These are phyloP conservation scores for Musa schizocarpa DNA, from an alignment of 176 grass and related monocot genomes.

Conservation along the genomic window DNA sequence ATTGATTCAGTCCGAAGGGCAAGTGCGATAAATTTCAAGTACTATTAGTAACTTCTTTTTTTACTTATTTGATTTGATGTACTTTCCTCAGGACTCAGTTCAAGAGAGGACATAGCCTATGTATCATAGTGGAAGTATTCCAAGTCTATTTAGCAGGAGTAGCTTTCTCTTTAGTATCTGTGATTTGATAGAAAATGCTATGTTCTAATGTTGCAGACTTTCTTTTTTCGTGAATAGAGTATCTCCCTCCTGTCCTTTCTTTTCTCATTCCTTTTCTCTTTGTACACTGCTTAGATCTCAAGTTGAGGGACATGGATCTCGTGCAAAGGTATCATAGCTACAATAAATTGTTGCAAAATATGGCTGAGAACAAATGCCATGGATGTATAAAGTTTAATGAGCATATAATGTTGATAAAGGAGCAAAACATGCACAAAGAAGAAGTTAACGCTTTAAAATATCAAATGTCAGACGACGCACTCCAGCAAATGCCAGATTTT, in stretches of 20 bases:
- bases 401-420: conserved; percentile 62
- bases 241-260: not conserved
- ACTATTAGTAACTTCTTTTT: too few relatives aligned
- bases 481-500: conserved; percentile 98
- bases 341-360: conserved; percentile 53
- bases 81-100: not conserved
- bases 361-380: conserved; percentile 81
- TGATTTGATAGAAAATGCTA: conserved; percentile 12
- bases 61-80: not conserved
- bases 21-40: too few relatives aligned
- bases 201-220: not conserved
- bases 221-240: not conserved
- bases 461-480: conserved; percentile 92
- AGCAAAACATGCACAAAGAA: conserved; percentile 63
- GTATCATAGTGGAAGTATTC: not conserved
- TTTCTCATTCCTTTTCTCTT: conserved; percentile 7
- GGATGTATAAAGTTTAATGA: conserved; percentile 97
- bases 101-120: not conserved
- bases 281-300: conserved; percentile 49
- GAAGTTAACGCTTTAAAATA: conserved; percentile 67
- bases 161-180: not conserved
- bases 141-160: not conserved
- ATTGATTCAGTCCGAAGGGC: too few relatives aligned
- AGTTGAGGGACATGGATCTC: conserved; percentile 58
- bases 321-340: conserved; percentile 57